phyloP scores from a whole-genome alignment of 176 grass and related monocot species.

The Miscanthus lutarioriparius region DNA sequence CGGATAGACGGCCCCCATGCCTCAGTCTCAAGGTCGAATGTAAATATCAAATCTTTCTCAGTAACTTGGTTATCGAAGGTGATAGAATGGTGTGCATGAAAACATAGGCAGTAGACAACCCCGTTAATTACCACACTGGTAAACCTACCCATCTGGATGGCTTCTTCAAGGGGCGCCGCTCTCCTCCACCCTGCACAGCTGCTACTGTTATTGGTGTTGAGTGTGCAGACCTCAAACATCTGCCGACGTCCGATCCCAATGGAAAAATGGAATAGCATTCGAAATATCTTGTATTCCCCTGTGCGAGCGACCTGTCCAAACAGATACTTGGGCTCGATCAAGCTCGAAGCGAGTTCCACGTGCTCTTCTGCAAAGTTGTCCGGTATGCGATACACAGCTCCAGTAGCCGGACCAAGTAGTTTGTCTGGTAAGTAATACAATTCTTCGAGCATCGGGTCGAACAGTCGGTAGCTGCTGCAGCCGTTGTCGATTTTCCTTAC shows the following conservation, averaged over 20 bases:
- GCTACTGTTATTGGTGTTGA: not conserved
- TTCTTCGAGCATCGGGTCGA: not conserved
- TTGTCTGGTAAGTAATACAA: not conserved
- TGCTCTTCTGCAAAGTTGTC: not conserved
- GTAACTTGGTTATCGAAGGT: not conserved
- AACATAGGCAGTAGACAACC: not conserved
- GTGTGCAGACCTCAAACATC: conserved; percentile 13
- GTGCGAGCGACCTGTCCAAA: conserved; percentile 29
- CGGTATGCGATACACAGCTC: not conserved
- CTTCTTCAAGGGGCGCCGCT: not conserved
- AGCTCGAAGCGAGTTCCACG: not conserved
- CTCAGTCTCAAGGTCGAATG: conserved; percentile 28
- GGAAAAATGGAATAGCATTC: not conserved
- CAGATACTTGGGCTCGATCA: not conserved
- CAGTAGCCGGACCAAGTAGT: not conserved
- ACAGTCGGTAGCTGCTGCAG: not conserved
- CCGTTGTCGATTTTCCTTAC: not conserved
- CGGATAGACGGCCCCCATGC: not conserved
- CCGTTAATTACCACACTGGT: not conserved
- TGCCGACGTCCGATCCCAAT: not conserved
- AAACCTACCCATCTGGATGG: not conserved
- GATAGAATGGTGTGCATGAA: not conserved
- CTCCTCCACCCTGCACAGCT: not conserved
- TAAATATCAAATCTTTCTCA: not conserved
- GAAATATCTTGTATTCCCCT: conserved; percentile 31